Evolutionary conservation across 179 eudicot species (phyloP).

Genomic region (Dionaea muscipula): DNA sequence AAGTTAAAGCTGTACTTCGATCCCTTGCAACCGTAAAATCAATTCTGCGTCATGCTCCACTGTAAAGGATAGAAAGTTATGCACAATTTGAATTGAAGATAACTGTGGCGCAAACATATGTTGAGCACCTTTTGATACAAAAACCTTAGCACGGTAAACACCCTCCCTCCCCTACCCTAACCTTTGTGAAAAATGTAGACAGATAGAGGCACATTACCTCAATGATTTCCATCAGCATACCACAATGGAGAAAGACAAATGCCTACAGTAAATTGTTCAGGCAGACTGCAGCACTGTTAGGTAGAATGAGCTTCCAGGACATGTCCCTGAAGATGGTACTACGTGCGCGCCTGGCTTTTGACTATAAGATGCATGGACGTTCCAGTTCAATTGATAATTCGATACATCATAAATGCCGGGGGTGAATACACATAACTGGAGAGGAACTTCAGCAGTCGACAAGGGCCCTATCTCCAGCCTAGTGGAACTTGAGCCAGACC

Average conservation of each 20-base stretch:
- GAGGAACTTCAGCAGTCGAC: slow-evolving; percentile 51
- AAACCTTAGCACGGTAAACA: no score
- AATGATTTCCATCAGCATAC: no score
- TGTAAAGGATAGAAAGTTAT: no score
- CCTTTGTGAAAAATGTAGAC: no score
- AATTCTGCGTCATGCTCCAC: no score
- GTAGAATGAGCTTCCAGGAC: slow-evolving; percentile 56
- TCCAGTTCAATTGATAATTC: slow-evolving; percentile 61
- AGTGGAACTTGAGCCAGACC: slow-evolving; percentile 77
- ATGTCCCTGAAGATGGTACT: slow-evolving; percentile 47
- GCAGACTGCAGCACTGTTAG: slow-evolving; percentile 50
- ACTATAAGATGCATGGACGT: slow-evolving; percentile 16
- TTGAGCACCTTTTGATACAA: no score
- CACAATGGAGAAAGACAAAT: neutral
- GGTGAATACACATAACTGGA: slow-evolving; percentile 58
- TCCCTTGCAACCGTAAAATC: no score
- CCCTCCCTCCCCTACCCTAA: no score
- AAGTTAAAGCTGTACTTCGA: no score
- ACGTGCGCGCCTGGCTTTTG: slow-evolving; percentile 14
- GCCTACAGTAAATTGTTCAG: slow-evolving; percentile 1
- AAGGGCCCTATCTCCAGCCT: slow-evolving; percentile 38
- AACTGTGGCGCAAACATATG: no score
- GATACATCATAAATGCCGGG: slow-evolving; percentile 81
- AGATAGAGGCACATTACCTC: no score
- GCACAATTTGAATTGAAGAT: no score